Conservation (phyloP, 441 rosid genomes). For the Euphorbia schlechtendalii region DNA sequence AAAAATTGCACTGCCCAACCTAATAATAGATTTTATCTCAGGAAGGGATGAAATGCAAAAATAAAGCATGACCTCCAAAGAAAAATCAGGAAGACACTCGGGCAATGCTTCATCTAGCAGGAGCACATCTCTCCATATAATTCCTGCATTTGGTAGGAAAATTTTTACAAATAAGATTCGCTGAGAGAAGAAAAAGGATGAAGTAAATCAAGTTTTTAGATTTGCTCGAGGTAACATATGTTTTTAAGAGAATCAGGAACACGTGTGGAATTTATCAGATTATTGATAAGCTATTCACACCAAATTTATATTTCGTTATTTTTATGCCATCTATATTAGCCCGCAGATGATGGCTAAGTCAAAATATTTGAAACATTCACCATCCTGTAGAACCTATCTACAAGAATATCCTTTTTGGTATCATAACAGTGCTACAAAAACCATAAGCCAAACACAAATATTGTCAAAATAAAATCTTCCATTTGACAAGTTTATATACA, state of each 20-base stretch:
- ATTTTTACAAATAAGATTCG: constrained; percentile 11
- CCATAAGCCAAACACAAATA: too few species aligned
- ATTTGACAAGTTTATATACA: too few species aligned
- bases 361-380: background rate
- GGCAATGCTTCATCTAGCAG: constrained; percentile 74
- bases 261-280: constrained; percentile 1
- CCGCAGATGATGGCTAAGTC: background rate
- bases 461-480: too few species aligned
- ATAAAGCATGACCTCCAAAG: constrained; percentile 52
- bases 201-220: background rate
- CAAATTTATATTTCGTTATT: background rate
- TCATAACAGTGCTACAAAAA: background rate
- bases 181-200: background rate
- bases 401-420: constrained; percentile 1
- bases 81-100: constrained; percentile 64
- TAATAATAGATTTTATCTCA: too few species aligned
- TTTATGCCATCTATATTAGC: background rate
- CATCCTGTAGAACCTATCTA: background rate
- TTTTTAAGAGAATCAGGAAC: constrained; percentile 2
- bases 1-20: too few species aligned
- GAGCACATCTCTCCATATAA: constrained; percentile 81
- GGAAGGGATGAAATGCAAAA: background rate
- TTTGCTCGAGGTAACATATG: constrained; percentile 6
- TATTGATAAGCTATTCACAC: constrained; percentile 2
- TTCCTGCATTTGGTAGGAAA: constrained; percentile 45